These are phyloP conservation scores for Backusella circina DNA, from an alignment of 192 early-diverging fungal species.

Conservation along the genomic window DNA sequence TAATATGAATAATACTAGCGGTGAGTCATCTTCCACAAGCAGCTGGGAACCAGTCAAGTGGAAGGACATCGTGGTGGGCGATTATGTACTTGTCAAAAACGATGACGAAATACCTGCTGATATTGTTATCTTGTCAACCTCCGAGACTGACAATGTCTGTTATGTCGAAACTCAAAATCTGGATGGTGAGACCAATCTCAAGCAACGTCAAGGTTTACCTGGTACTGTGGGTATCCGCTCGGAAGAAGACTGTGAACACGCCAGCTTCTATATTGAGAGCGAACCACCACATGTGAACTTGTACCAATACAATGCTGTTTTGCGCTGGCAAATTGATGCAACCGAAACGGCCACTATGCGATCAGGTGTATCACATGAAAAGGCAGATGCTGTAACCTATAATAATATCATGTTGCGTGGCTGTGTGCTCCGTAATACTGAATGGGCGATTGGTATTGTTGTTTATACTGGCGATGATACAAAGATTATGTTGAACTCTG, in stretches of 20 bases:
- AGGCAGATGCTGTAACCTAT: constrained; percentile 63
- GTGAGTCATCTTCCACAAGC: constrained; percentile 4
- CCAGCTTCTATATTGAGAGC: constrained; percentile 69
- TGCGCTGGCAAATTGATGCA: constrained; percentile 43
- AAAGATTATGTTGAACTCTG: constrained; percentile 95
- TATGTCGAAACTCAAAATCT: constrained; percentile 98
- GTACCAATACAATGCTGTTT: constrained; percentile 82
- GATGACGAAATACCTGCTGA: constrained; percentile 92
- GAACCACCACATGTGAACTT: constrained; percentile 88
- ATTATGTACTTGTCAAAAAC: constrained; percentile 79
- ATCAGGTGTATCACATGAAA: constrained; percentile 42
- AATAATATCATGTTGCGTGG: constrained; percentile 87
- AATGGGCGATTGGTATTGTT: constrained; percentile 82
- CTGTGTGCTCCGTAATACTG: constrained; percentile 89
- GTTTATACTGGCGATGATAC: constrained; percentile 93
- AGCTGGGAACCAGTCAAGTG: constrained; percentile 72
- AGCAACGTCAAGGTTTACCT: constrained; percentile 69
- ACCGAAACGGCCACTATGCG: constrained; percentile 5
- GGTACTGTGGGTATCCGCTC: constrained; percentile 57
- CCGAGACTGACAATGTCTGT: constrained; percentile 79
- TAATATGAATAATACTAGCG: neutral
- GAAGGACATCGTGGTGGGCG: constrained; percentile 85
- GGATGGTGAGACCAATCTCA: constrained; percentile 98
- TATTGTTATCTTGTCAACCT: constrained; percentile 80
- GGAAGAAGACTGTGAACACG: constrained; percentile 54